Base-by-base conservation (phyloP, 2,329 filamentous ascomycete species). In the Trichophaea hybrida region DNA sequence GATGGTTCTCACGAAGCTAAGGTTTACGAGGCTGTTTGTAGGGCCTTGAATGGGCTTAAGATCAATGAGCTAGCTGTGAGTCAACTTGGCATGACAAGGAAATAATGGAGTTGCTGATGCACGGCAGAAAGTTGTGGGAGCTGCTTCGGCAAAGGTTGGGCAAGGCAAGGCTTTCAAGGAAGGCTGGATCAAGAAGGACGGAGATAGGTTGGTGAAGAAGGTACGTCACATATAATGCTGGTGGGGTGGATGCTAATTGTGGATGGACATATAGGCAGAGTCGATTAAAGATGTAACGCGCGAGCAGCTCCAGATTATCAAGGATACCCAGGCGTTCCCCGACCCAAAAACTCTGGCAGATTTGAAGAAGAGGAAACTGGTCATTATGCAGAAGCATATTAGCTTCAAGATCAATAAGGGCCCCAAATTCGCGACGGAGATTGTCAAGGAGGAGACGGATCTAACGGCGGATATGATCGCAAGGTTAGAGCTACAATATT, bases 371-470 rank as follows among this genome's bases (percentile, higher is more conserved):
- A 83, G 91, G 70, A 97, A 96, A 75, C 80, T 98, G 54, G 78
- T 96, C 65, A 84, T 80, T 66, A 77, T 88, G 70, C 82, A 88
- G 68, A 97, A 96, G 76, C 80, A 87, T 60, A 85, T 94, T 68
- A 83, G 77, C 72, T 98, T 93, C 79, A 85, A 80, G 67, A 82
- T 94, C 61, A 76, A 76, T 61, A 96, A 96, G 76, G 93, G 89
- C 0, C 75, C 83, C 62, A 94, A 94, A 73, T 98, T 89, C 71
- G 87, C 89, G 48, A 80, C 86, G 53, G 85, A 95, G 73, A 86
- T 97, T 65, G 79, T 85, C 50, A 88, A 94, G 73, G 90, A 97
- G 75, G 88, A 94, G 74, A 96, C 93, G 48, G 93, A 98, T 71
- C 76, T 98, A 70, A 97, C 93, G 8, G 85, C 83, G 56, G 93